phyloP scores from a whole-genome alignment of 1,284 basidiomycete genomes.

The Fomitiporia mediterranea region DNA sequence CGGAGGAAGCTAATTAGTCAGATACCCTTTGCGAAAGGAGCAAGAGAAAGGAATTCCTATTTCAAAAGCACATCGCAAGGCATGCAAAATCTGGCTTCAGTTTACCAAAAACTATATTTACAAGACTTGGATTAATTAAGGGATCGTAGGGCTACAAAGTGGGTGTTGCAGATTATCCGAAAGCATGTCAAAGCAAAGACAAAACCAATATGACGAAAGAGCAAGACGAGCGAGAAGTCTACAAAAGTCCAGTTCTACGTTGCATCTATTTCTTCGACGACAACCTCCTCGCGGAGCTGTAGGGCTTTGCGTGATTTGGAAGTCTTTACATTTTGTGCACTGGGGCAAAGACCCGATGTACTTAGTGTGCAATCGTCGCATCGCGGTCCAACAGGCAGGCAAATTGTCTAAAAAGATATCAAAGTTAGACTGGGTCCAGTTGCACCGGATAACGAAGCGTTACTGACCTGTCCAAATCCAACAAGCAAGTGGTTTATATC shows the following conservation, averaged over 20 bases:
- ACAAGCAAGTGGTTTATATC: conserved; percentile 89
- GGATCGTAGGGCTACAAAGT: neutral
- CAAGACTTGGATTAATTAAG: no score
- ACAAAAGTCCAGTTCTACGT: neutral
- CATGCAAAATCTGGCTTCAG: no score
- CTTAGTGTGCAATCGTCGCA: conserved; percentile 76
- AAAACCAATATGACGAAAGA: neutral
- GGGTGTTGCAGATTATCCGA: neutral
- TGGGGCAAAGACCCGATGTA: conserved; percentile 51
- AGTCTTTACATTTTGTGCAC: conserved; percentile 38
- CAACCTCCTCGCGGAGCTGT: conserved; percentile 1
- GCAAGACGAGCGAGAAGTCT: neutral
- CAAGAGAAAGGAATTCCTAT: no score
- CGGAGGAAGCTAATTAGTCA: no score
- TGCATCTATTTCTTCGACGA: neutral
- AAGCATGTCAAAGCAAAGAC: neutral
- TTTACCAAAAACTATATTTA: no score
- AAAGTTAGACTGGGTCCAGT: conserved; percentile 3
- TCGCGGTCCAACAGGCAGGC: conserved; percentile 76
- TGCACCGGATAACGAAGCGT: neutral
- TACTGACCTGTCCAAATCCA: conserved; percentile 82
- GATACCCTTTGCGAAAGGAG: no score
- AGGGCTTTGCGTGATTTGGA: conserved; percentile 24
- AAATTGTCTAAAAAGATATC: conserved; percentile 55
- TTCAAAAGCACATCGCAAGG: no score